phyloP scores from a whole-genome alignment of 371 early-diverging fungal genomes.

The Haplosporangium sp. region DNA sequence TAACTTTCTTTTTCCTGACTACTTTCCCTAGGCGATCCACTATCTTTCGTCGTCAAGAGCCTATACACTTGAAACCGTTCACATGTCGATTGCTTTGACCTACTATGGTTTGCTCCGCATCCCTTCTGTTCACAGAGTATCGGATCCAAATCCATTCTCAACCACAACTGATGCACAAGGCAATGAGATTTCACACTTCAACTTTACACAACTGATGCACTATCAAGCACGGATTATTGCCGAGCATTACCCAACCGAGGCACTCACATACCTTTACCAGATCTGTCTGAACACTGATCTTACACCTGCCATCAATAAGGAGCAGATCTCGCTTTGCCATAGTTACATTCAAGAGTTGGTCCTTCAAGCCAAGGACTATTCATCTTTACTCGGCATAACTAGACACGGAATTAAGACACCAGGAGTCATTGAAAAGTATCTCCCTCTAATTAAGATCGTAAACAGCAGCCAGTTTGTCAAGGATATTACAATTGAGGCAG shows the following conservation, averaged over 20 bases:
- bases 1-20: not conserved
- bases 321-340: slow-evolving; percentile 58
- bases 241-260: slow-evolving; percentile 64
- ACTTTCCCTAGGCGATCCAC: slow-evolving; percentile 70
- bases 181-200: slow-evolving; percentile 60
- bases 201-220: slow-evolving; percentile 72
- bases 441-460: slow-evolving; percentile 67
- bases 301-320: slow-evolving; percentile 49
- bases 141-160: slow-evolving; percentile 51
- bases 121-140: slow-evolving; percentile 61
- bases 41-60: slow-evolving; percentile 71
- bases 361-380: slow-evolving; percentile 65
- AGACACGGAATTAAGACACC: slow-evolving; percentile 61
- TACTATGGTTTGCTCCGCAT: slow-evolving; percentile 84
- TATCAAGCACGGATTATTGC: slow-evolving; percentile 66
- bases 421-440: slow-evolving; percentile 75
- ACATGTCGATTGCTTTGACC: slow-evolving; percentile 87
- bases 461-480: slow-evolving; percentile 69
- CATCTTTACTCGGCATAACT: slow-evolving; percentile 66
- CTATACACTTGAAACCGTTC: slow-evolving; percentile 86
- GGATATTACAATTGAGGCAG: slow-evolving; percentile 73
- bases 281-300: slow-evolving; percentile 66
- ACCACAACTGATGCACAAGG: slow-evolving; percentile 32
- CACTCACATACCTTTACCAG: slow-evolving; percentile 74
- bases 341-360: slow-evolving; percentile 60